Evolutionary conservation across 768 basidiomycete species (phyloP).

Genomic region (Suillus cothurnatus): DNA sequence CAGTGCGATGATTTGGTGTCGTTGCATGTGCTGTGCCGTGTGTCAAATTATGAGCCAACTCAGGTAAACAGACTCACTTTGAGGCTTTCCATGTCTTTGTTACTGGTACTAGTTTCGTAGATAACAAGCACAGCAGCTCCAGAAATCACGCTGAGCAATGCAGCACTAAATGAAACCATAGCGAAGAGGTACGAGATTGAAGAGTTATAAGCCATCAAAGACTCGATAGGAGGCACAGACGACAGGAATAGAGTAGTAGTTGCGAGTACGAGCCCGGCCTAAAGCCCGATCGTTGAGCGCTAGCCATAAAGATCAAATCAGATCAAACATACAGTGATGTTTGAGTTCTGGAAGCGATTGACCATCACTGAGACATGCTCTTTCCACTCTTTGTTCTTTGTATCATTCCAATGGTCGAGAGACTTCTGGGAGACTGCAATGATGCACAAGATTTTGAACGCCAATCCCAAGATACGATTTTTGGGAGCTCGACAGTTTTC

Average conservation of each 20-base stretch:
- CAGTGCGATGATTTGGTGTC: background rate
- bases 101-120: background rate
- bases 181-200: background rate
- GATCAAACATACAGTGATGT: conserved; percentile 2
- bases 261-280: conserved; percentile 4
- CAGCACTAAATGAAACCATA: background rate
- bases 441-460: background rate
- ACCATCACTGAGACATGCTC: background rate
- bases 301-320: background rate
- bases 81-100: conserved; percentile 1
- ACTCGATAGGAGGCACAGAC: background rate
- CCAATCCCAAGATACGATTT: background rate
- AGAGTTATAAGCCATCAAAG: background rate
- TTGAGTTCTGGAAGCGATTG: conserved; percentile 1
- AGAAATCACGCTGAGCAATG: conserved; percentile 5
- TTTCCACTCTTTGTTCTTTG: background rate
- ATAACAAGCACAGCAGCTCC: conserved; percentile 3
- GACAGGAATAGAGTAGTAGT: conserved; percentile 2
- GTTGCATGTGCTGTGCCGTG: background rate
- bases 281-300: background rate
- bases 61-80: background rate
- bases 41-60: background rate
- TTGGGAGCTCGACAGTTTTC: background rate
- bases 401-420: conserved; percentile 4
- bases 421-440: background rate